phyloP scores from a whole-genome alignment of 2,329 filamentous ascomycete species.

The Periconia digitata region DNA sequence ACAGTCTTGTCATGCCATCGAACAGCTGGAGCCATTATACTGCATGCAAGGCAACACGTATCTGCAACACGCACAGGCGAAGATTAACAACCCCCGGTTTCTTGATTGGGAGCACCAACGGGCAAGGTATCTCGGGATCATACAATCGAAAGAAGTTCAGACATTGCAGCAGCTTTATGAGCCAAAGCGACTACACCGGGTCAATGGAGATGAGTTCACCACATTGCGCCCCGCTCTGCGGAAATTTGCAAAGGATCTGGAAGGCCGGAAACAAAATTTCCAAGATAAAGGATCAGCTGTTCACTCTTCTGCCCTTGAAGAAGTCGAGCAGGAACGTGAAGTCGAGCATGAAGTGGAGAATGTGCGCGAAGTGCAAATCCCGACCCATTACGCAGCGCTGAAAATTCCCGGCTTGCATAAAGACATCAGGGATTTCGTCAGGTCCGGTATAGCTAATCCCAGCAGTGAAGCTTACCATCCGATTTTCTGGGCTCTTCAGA shows the following conservation, averaged over 20 bases:
- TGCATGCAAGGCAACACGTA: slow-evolving; percentile 64
- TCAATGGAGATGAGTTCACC: slow-evolving; percentile 4
- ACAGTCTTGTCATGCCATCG: slow-evolving; percentile 62
- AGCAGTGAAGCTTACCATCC: slow-evolving; percentile 43
- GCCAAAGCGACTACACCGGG: slow-evolving; percentile 19
- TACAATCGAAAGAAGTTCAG: slow-evolving; percentile 59
- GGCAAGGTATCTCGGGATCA: slow-evolving; percentile 44
- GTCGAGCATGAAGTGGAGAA: slow-evolving; percentile 61
- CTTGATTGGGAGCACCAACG: slow-evolving; percentile 40
- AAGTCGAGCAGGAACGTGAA: slow-evolving; percentile 61
- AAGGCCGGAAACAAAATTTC: slow-evolving; percentile 35
- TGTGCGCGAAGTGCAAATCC: slow-evolving; percentile 58
- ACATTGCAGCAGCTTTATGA: slow-evolving; percentile 62
- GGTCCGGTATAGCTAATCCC: slow-evolving; percentile 47
- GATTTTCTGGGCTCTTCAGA: slow-evolving; percentile 47
- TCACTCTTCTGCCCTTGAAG: slow-evolving; percentile 57
- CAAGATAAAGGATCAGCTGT: slow-evolving; percentile 50
- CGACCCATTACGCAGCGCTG: slow-evolving; percentile 43
- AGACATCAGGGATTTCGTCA: slow-evolving; percentile 51
- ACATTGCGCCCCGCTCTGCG: slow-evolving; percentile 13
- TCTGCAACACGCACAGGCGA: slow-evolving; percentile 57
- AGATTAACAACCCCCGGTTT: slow-evolving; percentile 46
- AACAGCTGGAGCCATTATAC: slow-evolving; percentile 62
- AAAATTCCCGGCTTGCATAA: slow-evolving; percentile 51
- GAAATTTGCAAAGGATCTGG: slow-evolving; percentile 36